Evolutionary conservation across 2,329 filamentous ascomycete species (phyloP), one percentile per base, ranked within the genome.

Genomic region (Aspergillus aculeatus): DNA sequence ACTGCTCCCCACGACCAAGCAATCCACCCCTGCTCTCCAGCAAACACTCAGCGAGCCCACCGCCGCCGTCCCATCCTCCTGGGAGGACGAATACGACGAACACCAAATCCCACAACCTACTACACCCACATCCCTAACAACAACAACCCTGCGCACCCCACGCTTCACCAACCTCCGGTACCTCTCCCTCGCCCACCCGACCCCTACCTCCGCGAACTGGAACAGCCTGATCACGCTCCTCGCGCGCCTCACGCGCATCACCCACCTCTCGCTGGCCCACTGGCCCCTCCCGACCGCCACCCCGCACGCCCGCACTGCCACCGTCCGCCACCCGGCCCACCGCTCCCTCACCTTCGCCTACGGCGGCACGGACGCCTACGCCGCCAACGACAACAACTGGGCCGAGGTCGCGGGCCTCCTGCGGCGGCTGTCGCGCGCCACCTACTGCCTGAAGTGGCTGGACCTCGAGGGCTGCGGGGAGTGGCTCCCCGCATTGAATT

Each of bases 201-300:
- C 63, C n/a, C 67, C 67, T 6, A 61, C 56, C 2, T 74, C 74
- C 24, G 80, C 80, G 1, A 83, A 78, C 11, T 89, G 86, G 86
- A 71, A 77, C 14, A 78, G 82, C 5, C 76, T 89, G 2, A 74
- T 88, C 2, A 72, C 75, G 1, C 69, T 88, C 1, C 77, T 85
- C 0, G 77, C 80, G 0, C 77, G 82, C 26, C 71, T 86, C 0
- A 77, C 82, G n/a, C 84, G 80, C 3, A 69, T 89, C 24, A 87
- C 84, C 0, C 85, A 88, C 64, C 76, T 89, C 2, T 88, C 85
- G 0, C 77, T 89, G 2, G 85, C 85, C 2, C 79, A 85, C 69
- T 89, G 86, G 86, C 84, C 85, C 2, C 73, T 78, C 21, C 86
- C 86, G 2, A 83, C 81, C 0, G 72, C 83, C n/a, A 85, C 83